Evolutionary conservation across 139 green algal genomes (phyloP).

Genomic region (Medakamo hakoo): DNA sequence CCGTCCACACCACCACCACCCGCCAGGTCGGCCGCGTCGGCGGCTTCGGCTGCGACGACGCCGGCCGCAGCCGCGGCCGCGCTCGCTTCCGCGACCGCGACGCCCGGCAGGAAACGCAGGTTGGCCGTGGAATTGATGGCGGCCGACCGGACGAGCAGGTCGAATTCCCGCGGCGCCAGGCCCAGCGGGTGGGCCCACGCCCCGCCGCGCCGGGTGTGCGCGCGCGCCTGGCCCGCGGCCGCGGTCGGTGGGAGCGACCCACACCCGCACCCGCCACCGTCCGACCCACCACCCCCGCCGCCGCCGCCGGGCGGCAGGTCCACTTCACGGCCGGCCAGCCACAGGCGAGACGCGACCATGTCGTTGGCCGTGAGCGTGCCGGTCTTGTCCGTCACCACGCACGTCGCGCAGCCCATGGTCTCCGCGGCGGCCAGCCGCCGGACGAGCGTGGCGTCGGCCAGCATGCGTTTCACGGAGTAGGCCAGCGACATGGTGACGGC

Average conservation of each 20-base stretch:
- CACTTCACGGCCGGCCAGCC: slow-evolving; percentile 22
- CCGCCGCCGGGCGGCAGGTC: neutral
- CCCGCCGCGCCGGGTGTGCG: too few species aligned
- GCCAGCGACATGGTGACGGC: slow-evolving; percentile 73
- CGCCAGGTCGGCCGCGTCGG: too few species aligned
- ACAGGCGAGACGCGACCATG: slow-evolving; percentile 49
- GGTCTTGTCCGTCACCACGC: slow-evolving; percentile 84
- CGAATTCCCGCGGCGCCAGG: slow-evolving; percentile 1
- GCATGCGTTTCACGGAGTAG: slow-evolving; percentile 56
- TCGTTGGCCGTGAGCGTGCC: slow-evolving; percentile 73
- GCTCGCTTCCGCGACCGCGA: neutral
- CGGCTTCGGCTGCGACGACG: too few species aligned
- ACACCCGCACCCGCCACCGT: too few species aligned
- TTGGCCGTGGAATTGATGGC: slow-evolving; percentile 55
- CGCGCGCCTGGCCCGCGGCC: too few species aligned
- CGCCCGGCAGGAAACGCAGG: too few species aligned
- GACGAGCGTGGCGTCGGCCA: slow-evolving; percentile 49
- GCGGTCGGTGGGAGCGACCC: too few species aligned
- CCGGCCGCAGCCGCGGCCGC: too few species aligned
- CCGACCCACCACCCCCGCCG: too few species aligned
- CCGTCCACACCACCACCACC: too few species aligned
- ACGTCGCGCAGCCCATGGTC: slow-evolving; percentile 75
- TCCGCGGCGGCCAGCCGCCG: slow-evolving; percentile 67
- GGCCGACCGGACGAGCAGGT: slow-evolving; percentile 10
- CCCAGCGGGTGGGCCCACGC: slow-evolving; percentile 4